Evolutionary conservation across 257 asterid species (phyloP), one percentile per base, ranked within the genome.

Genomic region (Penstemon barbatus): DNA sequence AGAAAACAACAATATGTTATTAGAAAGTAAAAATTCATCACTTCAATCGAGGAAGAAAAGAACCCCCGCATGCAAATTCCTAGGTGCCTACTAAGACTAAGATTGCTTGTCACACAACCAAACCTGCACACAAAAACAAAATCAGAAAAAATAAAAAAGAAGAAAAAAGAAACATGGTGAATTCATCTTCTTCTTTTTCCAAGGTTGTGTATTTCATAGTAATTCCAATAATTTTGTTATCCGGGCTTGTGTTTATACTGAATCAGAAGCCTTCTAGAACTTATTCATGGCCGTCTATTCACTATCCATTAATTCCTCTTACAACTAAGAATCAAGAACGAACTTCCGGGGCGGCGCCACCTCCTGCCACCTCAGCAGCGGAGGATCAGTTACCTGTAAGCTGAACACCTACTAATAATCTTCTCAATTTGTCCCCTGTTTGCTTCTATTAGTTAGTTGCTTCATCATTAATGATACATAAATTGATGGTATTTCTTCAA

Each of bases 161-260:
- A 18, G 38, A 8, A 15, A 42, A 36, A 8, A 10, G 19, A 66
- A 57, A n/a, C 43, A 74, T 80, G 82, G 66, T 78, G 50, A 78
- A 70, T 64, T 45, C 71, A 25, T 59, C 53, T 3, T 78, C 73
- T n/a, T 74, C 80, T 7, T 75, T 72, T 10, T 60, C 81, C 2
- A 80, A 76, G 49, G 61, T 86, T 44, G 80, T 83, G 63, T 73
- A 82, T 57, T 81, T 79, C 52, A 76, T 79, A 3, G 72, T 77
- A 0, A 52, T 83, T 64, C 83, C 92, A 7, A 10, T 81, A 50
- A 70, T 86, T 70, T 36, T 86, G 60, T 60, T 81, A 6, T 81
- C 82, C 8, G 82, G 70, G 0, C 62, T 79, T 62, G 52, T 83
- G 25, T 25, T 69, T 10, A 3, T 77, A 49, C 65, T 81, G 33